Percentiles rank a stretch among this genome's conserved stretches.
Conservation (phyloP, 2,329 filamentous ascomycete genomes). For the Beauveria medogensis region DNA sequence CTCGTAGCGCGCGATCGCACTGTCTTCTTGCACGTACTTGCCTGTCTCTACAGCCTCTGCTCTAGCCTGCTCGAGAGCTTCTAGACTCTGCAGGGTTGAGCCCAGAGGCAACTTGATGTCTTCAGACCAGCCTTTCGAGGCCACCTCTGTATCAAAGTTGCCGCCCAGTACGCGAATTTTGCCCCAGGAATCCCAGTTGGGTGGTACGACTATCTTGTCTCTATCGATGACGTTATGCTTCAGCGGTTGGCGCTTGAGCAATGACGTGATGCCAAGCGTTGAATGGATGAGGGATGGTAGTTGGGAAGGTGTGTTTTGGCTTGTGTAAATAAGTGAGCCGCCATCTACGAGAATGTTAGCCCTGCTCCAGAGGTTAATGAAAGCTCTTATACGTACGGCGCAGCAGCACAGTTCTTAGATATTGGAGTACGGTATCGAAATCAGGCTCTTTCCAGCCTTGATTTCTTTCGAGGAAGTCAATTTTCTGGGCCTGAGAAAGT, state of each 20-base stretch:
- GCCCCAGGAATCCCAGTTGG: slow-evolving; percentile 98
- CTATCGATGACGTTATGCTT: slow-evolving; percentile 90
- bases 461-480: slow-evolving; percentile 82
- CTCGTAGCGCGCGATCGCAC: slow-evolving; percentile 67
- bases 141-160: slow-evolving; percentile 81
- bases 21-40: slow-evolving; percentile 23
- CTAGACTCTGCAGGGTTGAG: slow-evolving; percentile 16
- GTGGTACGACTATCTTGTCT: slow-evolving; percentile 87
- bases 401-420: slow-evolving; percentile 78
- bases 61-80: slow-evolving; percentile 18
- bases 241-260: slow-evolving; percentile 68
- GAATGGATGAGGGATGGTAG: slow-evolving; percentile 77
- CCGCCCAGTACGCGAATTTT: slow-evolving; percentile 91
- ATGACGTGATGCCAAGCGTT: slow-evolving; percentile 75
- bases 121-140: slow-evolving; percentile 78
- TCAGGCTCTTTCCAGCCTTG: slow-evolving; percentile 92
- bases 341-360: slow-evolving; percentile 50
- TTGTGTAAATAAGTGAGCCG: slow-evolving; percentile 77
- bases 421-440: slow-evolving; percentile 93
- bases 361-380: slow-evolving; percentile 4
- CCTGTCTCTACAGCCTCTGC: slow-evolving; percentile 15
- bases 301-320: slow-evolving; percentile 66
- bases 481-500: slow-evolving; percentile 63
- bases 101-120: slow-evolving; percentile 58
- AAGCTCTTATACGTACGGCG: slow-evolving; percentile 54